Evolutionary conservation across 768 basidiomycete genomes (phyloP), one percentile per base, ranked within the genome.

Genomic region (Thelephora aurantiotincta): DNA sequence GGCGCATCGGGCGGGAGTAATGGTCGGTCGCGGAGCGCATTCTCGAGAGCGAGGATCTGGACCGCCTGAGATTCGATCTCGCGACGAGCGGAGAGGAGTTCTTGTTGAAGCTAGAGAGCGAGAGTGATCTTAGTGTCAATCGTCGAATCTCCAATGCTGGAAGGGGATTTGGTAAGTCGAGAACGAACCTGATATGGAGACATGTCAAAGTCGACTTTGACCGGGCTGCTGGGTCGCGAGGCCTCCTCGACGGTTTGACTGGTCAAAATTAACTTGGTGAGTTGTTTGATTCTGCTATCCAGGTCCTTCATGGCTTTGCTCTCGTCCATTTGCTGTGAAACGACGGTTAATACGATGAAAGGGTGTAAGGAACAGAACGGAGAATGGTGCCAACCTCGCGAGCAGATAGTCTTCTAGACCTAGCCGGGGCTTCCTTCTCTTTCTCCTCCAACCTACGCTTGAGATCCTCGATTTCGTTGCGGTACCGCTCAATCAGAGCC

Each of bases 391-490:
- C 33, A 53, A 67, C 69, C 65, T 72, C 70, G 41, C 65, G 63
- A n/a, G 70, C 71, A 16, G 70, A 71, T 48, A 72, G 48, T 23
- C 70, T 57, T 38, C 70, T 62, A n/a, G 56, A 59, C 53, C 64
- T 62, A 37, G 57, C 60, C 14, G 69, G 71, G 12, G 75, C 79
- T 45, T 81, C 81, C 7, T 75, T 73, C 59, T 86, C 82, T 35
- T 78, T 69, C 52, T 86, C 84, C 12, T 71, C 65, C 36, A 93
- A 69, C 36, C 88, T 74, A 2, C 61, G 66, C 67, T 82, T 86
- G 46, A 99, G 77, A 36, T 86, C 83, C 44, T 93, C 92, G 47
- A 99, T 94, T 65, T 98, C 91, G 56, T 85, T 87, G 54, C 88
- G 77, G 61, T 98, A 97, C 45, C 90, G 75, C 67, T 94, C 89